These are phyloP conservation scores for Chlamydomonas schloesseri DNA, from an alignment of 139 green algal genomes.

Conservation along the genomic window DNA sequence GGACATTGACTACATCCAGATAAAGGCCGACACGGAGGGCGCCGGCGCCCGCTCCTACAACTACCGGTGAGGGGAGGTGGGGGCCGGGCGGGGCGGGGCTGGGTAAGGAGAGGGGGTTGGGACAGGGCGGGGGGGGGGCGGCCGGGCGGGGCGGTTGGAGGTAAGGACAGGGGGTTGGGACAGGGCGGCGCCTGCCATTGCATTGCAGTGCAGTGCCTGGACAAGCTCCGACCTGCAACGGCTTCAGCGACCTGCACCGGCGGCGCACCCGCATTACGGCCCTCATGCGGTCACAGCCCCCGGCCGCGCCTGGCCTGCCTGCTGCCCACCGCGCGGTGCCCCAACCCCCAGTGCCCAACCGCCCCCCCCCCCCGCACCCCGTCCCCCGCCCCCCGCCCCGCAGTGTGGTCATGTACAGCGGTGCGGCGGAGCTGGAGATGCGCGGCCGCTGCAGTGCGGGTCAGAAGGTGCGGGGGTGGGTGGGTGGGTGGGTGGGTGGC, in stretches of 20 bases:
- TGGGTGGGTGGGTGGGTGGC: too few relatives aligned
- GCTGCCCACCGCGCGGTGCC: too few relatives aligned
- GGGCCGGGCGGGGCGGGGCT: not conserved
- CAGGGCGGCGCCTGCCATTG: too few relatives aligned
- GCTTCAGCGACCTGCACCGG: too few relatives aligned
- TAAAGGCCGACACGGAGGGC: slow-evolving; percentile 85
- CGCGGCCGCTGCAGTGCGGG: slow-evolving; percentile 95
- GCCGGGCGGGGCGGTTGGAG: not conserved
- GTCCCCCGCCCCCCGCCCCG: too few relatives aligned
- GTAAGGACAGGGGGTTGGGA: not conserved
- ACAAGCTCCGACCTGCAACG: too few relatives aligned
- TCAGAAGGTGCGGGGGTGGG: slow-evolving; percentile 84
- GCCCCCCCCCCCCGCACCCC: too few relatives aligned
- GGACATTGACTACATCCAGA: slow-evolving; percentile 97
- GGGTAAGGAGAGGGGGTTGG: not conserved
- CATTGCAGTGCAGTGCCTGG: too few relatives aligned
- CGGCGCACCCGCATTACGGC: too few relatives aligned
- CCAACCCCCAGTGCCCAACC: too few relatives aligned
- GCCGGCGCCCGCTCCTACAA: slow-evolving; percentile 88
- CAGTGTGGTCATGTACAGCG: slow-evolving; percentile 89
- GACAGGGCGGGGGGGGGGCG: not conserved
- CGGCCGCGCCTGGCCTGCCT: too few relatives aligned
- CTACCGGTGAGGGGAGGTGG: slow-evolving; percentile 91
- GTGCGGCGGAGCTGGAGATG: slow-evolving; percentile 98
- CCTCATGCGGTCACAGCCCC: too few relatives aligned